A percentile compares a stretch with the other conserved stretches of the same genome.
Conservation (phyloP, 1,139 yeast species). For the Scheffersomyces quercinus region DNA sequence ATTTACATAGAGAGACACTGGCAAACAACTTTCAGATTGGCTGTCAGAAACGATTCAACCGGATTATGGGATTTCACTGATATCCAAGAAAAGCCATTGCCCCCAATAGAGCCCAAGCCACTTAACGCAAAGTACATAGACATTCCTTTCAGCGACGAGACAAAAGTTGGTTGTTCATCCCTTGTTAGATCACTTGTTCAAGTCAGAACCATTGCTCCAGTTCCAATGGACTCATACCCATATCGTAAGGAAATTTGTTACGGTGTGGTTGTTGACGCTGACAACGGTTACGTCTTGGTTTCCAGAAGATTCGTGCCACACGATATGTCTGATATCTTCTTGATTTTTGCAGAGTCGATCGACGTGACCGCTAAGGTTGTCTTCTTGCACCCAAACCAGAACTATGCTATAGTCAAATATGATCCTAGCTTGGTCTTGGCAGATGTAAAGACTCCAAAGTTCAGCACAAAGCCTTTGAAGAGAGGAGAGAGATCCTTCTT, state of each 20-base stretch:
- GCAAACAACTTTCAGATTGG: slow-evolving; percentile 70
- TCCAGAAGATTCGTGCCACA: slow-evolving; percentile 83
- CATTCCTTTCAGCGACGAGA: slow-evolving; percentile 56
- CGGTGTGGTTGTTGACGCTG: slow-evolving; percentile 81
- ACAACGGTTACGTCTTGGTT: slow-evolving; percentile 74
- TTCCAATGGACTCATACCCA: slow-evolving; percentile 74
- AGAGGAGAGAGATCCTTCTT: slow-evolving; percentile 78
- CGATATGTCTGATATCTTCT: slow-evolving; percentile 74
- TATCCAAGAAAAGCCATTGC: slow-evolving; percentile 62
- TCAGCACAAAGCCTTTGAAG: slow-evolving; percentile 57
- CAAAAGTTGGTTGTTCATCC: slow-evolving; percentile 51
- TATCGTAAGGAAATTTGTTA: slow-evolving; percentile 62
- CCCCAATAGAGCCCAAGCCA: slow-evolving; percentile 46
- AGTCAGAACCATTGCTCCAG: slow-evolving; percentile 64
- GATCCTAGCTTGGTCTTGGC: slow-evolving; percentile 63
- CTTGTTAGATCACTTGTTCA: slow-evolving; percentile 60
- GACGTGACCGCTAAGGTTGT: slow-evolving; percentile 79
- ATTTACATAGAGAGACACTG: slow-evolving; percentile 83
- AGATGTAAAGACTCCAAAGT: slow-evolving; percentile 58
- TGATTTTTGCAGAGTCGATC: slow-evolving; percentile 84
- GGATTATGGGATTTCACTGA: slow-evolving; percentile 87
- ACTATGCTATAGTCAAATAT: slow-evolving; percentile 80
- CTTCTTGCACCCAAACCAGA: slow-evolving; percentile 85
- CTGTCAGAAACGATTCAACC: slow-evolving; percentile 74
- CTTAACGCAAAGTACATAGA: slow-evolving; percentile 72